A percentile compares a stretch with the other conserved stretches of the same genome.
These are phyloP conservation scores for Mortierella sp. DNA, from an alignment of 371 early-diverging fungal species.

Conservation along the genomic window DNA sequence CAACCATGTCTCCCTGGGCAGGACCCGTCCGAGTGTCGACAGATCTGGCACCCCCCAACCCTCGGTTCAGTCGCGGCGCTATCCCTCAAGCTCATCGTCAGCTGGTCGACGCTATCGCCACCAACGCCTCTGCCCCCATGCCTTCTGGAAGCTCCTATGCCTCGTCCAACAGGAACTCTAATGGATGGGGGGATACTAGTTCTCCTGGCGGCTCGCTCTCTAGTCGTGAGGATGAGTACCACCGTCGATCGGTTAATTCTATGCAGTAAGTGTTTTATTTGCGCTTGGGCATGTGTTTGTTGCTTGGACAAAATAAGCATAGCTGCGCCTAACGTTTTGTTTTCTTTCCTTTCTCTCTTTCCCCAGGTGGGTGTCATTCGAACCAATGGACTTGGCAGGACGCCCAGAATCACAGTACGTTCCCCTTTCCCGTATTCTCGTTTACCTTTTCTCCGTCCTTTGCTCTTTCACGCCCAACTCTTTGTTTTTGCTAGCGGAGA, in stretches of 20 bases:
- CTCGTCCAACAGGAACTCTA: slow-evolving; percentile 4
- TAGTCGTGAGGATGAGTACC: slow-evolving; percentile 47
- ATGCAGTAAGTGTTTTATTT: slow-evolving; percentile 44
- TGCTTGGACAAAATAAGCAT: too few species aligned
- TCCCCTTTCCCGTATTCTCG: too few species aligned
- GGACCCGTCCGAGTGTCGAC: slow-evolving; percentile 27
- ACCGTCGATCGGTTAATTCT: slow-evolving; percentile 53
- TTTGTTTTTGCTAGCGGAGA: not conserved
- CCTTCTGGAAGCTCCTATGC: not conserved
- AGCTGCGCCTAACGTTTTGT: not conserved
- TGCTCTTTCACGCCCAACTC: not conserved
- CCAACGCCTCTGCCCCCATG: not conserved
- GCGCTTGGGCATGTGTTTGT: not conserved
- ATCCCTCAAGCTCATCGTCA: slow-evolving; percentile 52
- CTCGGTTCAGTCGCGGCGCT: slow-evolving; percentile 53
- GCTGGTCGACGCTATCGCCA: slow-evolving; percentile 25
- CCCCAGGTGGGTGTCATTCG: slow-evolving; percentile 52
- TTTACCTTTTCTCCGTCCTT: not conserved
- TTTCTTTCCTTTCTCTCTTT: not conserved
- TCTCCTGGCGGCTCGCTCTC: slow-evolving; percentile 54
- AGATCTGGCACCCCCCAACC: slow-evolving; percentile 55
- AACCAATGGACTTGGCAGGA: slow-evolving; percentile 30
- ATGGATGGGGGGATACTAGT: slow-evolving; percentile 53
- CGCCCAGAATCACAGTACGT: slow-evolving; percentile 48
- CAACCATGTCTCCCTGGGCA: slow-evolving; percentile 48